These are phyloP conservation scores for Colletotrichum viniferum DNA, from an alignment of 2,329 filamentous ascomycete species.

Conservation along the genomic window DNA sequence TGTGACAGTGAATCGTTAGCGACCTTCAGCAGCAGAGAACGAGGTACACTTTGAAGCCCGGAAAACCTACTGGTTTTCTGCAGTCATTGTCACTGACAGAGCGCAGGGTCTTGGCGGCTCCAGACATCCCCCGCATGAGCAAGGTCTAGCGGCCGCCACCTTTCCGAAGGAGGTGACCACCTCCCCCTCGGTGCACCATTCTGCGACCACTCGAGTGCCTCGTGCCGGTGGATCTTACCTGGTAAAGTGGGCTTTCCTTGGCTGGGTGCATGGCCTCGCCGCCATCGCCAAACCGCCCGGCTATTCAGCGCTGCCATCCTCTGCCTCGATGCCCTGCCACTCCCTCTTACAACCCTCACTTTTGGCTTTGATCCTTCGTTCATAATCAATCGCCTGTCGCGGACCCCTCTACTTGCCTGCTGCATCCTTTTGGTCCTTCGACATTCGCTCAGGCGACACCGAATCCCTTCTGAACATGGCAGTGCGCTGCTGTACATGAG, in stretches of 20 bases:
- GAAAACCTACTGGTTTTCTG: neutral
- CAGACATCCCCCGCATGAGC: constrained; percentile 15
- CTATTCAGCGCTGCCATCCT: neutral
- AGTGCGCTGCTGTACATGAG: constrained; percentile 16
- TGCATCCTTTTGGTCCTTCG: neutral
- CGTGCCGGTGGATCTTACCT: constrained; percentile 20
- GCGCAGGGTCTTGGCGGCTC: constrained; percentile 16
- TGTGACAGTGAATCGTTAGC: neutral
- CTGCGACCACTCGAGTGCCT: constrained; percentile 17
- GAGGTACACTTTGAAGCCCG: neutral
- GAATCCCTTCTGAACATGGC: constrained; percentile 16
- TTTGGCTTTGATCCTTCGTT: neutral
- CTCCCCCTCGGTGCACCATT: constrained; percentile 9
- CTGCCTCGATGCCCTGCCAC: neutral
- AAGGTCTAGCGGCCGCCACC: neutral
- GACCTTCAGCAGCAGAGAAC: neutral
- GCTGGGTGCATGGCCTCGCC: neutral
- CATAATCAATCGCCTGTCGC: neutral
- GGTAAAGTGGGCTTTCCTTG: constrained; percentile 6
- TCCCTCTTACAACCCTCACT: neutral
- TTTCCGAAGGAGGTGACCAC: neutral
- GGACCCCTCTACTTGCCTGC: neutral
- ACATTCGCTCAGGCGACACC: neutral
- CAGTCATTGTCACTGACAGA: neutral
- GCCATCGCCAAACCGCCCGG: constrained; percentile 10